phyloP scores from a whole-genome alignment of 1,284 basidiomycete species.

The Phellinidium pouzarii region DNA sequence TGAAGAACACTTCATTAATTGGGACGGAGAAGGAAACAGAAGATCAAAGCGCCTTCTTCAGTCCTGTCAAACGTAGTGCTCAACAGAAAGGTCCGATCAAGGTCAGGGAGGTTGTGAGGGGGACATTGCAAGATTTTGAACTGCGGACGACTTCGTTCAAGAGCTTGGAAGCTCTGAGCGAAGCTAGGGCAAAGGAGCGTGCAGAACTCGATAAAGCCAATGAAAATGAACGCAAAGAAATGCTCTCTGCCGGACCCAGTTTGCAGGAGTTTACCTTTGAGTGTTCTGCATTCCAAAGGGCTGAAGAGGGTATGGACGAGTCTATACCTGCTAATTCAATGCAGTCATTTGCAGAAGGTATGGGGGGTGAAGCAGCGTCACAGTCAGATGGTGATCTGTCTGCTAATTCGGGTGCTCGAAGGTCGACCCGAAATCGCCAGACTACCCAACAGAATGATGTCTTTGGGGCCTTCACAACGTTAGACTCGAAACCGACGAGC shows the following conservation, averaged over 20 bases:
- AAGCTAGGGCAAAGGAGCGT: conserved; percentile 5
- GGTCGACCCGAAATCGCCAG: conserved; percentile 44
- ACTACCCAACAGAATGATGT: conserved; percentile 35
- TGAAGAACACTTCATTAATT: conserved; percentile 19
- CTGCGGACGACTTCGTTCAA: conserved; percentile 5
- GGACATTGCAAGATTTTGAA: conserved; percentile 15
- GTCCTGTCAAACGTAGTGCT: conserved; percentile 22
- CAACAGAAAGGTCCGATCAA: conserved; percentile 22
- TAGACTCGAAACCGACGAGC: background rate
- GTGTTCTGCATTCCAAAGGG: background rate
- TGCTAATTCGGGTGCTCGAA: conserved; percentile 4
- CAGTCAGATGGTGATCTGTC: background rate
- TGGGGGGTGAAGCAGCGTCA: background rate
- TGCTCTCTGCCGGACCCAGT: conserved; percentile 2
- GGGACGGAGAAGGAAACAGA: conserved; percentile 9
- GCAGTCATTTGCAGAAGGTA: background rate
- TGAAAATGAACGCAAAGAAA: background rate
- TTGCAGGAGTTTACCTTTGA: conserved; percentile 14
- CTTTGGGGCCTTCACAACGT: conserved; percentile 29
- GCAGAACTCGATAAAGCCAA: background rate
- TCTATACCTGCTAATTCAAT: background rate
- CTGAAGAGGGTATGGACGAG: conserved; percentile 11
- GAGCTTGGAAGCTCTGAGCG: conserved; percentile 5
- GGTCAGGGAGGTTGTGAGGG: conserved; percentile 29
- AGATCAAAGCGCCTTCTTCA: conserved; percentile 13